Conservation (phyloP, 2,329 filamentous ascomycete species). For the Xylariaceae sp. region DNA sequence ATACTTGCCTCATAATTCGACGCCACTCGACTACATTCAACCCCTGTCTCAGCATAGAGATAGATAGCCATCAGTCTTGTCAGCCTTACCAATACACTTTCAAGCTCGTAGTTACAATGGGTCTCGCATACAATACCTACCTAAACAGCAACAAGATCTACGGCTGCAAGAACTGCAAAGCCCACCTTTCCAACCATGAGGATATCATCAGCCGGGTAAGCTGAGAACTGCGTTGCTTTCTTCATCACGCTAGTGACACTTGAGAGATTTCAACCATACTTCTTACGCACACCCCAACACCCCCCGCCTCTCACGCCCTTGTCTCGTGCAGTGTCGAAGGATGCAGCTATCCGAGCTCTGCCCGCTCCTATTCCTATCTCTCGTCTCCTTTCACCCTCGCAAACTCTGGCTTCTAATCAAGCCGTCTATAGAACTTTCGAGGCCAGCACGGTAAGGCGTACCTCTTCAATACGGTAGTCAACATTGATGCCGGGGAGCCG, state of each 20-base stretch:
- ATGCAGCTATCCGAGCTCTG: too few species aligned
- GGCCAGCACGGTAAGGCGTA: slow-evolving; percentile 98
- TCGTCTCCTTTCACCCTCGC: slow-evolving; percentile 7
- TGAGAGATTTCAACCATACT: too few species aligned
- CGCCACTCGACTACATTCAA: background rate
- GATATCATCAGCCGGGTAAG: slow-evolving; percentile 92
- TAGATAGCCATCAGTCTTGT: background rate
- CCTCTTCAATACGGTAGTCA: slow-evolving; percentile 93
- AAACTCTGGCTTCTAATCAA: background rate
- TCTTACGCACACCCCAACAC: too few species aligned
- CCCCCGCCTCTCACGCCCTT: too few species aligned
- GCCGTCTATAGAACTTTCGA: slow-evolving; percentile 76
- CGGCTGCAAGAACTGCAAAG: slow-evolving; percentile 93
- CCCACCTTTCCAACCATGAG: slow-evolving; percentile 92
- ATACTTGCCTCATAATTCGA: background rate
- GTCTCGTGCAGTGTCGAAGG: too few species aligned
- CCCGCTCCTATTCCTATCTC: too few species aligned
- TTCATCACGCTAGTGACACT: too few species aligned
- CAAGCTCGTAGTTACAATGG: slow-evolving; percentile 63
- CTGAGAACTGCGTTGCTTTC: background rate
- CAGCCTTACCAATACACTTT: background rate
- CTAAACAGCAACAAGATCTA: slow-evolving; percentile 87
- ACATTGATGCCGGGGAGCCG: slow-evolving; percentile 82
- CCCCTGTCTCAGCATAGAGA: background rate
- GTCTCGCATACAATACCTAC: slow-evolving; percentile 89